Conservation (phyloP, 768 basidiomycete species). For the Pisolithus albus region DNA sequence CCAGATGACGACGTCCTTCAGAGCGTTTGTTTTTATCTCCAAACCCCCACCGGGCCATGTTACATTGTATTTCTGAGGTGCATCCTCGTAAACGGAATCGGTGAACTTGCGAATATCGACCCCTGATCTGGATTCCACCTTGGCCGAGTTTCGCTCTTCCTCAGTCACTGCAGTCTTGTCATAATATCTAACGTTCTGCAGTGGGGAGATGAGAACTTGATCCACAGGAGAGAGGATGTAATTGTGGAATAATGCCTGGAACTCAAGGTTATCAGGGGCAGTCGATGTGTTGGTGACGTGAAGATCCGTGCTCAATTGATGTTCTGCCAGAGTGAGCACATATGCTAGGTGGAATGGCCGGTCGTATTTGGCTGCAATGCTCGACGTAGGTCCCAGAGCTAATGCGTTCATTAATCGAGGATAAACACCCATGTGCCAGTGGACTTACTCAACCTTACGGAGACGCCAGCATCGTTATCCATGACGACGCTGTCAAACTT, state of each 20-base stretch:
- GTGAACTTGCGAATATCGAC: conserved; percentile 66
- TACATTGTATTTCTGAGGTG: conserved; percentile 47
- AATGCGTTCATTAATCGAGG: conserved; percentile 2
- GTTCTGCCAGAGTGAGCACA: conserved; percentile 69
- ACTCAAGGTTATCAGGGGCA: conserved; percentile 52
- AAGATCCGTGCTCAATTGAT: conserved; percentile 72
- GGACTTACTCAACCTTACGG: conserved; percentile 67
- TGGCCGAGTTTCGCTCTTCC: conserved; percentile 40
- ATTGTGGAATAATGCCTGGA: conserved; percentile 91
- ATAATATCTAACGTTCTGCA: conserved; percentile 59
- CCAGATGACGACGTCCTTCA: conserved; percentile 90
- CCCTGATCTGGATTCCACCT: conserved; percentile 50
- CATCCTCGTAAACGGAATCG: conserved; percentile 73
- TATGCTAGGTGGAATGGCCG: conserved; percentile 69
- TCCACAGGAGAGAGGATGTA: conserved; percentile 69
- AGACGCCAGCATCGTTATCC: conserved; percentile 67
- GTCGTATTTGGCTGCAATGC: conserved; percentile 53
- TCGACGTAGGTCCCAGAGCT: conserved; percentile 61
- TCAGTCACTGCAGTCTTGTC: conserved; percentile 73
- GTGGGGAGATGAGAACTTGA: conserved; percentile 52
- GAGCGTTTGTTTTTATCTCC: conserved; percentile 42
- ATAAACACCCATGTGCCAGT: background rate
- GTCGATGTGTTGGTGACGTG: conserved; percentile 69
- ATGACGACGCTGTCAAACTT: conserved; percentile 51
- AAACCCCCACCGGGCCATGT: conserved; percentile 54